Evolutionary conservation across 306 rosid genomes (phyloP), one percentile per base, ranked within the genome.

Genomic region (Lupinus albus): DNA sequence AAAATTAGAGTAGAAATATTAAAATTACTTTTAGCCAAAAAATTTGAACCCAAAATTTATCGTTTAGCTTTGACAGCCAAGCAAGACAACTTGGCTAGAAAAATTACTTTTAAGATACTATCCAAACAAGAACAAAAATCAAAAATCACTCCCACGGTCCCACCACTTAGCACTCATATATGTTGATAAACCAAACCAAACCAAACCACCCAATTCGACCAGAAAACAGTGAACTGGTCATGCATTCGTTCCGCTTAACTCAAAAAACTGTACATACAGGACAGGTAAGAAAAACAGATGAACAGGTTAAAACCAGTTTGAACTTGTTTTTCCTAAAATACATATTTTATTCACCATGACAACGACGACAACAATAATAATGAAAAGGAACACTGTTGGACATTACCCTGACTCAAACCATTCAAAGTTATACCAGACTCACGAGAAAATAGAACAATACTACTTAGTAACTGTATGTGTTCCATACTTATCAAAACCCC

Each of bases 391-490:
- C 38, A 7, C 21, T 41, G 36, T 9, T 21, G 28, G 60, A 59
- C 53, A 13, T 61, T 32, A 33, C 33, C 17, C 17, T 49, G 14
- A 33, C 13, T 64, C 17, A 64, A 68, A 61, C 20, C 45, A 54
- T 35, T 46, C 28, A 60, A 21, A 60, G 32, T 44, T 20, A 64
- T 16, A 14, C 58, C 7, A 67, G 57, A 62, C 46, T 51, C 4
- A 60, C 61, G 32, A 28, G 53, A 1, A 44, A 68, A 60, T 6
- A 50, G 47, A 44, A 64, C 57, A 50, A 59, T 17, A 49, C 53
- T 36, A 7, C 53, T 39, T 64, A 20, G 25, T 55, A 44, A 51
- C 45, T 54, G n/a, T 14, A 10, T 3, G 21, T 35, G 42, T 21
- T 44, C 25, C 51, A 6, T 20, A 13, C 41, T 13, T 20, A 47